A percentile compares a stretch with the other conserved stretches of the same genome.
These are phyloP conservation scores for Goffeauzyma gilvescens DNA, from an alignment of 768 basidiomycete genomes.

Conservation along the genomic window DNA sequence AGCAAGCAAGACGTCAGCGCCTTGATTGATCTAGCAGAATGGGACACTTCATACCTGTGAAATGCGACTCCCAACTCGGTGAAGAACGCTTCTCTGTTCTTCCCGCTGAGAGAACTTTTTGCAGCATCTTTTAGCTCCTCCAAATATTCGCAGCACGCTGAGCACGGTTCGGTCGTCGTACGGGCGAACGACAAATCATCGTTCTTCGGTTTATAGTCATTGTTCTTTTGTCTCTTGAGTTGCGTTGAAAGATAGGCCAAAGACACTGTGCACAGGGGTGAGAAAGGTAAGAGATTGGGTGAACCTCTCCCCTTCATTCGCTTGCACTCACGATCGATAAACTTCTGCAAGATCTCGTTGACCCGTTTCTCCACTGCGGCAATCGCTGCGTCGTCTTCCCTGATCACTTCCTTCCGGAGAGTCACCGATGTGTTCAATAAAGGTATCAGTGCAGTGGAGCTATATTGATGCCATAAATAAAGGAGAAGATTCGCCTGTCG, in stretches of 20 bases:
- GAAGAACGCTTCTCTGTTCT: constrained; percentile 79
- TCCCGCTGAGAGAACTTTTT: constrained; percentile 61
- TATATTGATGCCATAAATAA: constrained; percentile 93
- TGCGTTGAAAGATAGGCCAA: constrained; percentile 49
- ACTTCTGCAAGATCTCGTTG: constrained; percentile 58
- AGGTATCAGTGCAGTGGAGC: constrained; percentile 73
- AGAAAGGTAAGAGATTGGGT: not conserved
- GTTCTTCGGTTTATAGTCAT: constrained; percentile 89
- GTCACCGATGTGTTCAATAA: constrained; percentile 61
- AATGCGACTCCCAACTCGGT: constrained; percentile 87
- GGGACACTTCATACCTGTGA: constrained; percentile 44
- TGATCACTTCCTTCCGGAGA: constrained; percentile 72
- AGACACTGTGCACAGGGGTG: constrained; percentile 41
- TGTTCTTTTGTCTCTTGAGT: constrained; percentile 80
- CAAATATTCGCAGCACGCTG: constrained; percentile 63
- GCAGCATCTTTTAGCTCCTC: constrained; percentile 63
- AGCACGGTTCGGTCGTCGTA: constrained; percentile 84
- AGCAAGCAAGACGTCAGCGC: not conserved
- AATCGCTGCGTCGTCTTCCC: constrained; percentile 74
- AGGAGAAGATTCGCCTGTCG: constrained; percentile 64
- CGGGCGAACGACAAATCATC: constrained; percentile 88
- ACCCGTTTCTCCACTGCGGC: constrained; percentile 65
- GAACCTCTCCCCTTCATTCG: not conserved
- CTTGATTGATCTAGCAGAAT: not conserved
- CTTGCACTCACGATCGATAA: constrained; percentile 53